Base-by-base conservation (phyloP, 352 stramenopile genomes). In the Globisporangium cederbergense region DNA sequence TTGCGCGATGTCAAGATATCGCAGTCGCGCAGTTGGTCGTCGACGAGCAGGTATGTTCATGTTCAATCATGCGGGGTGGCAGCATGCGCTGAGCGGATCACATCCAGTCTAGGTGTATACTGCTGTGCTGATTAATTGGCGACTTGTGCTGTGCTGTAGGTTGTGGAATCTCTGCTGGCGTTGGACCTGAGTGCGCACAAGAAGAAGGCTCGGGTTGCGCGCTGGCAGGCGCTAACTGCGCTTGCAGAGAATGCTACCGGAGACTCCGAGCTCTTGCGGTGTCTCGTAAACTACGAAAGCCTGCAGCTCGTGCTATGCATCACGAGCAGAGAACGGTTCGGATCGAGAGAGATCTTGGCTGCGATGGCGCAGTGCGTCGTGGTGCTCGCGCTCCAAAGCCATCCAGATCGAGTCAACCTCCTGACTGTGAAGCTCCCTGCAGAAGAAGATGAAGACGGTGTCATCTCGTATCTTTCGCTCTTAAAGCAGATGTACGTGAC, bases 401-500 rank as follows among this genome's bases (percentile, higher is more conserved):
- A 14, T 9, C 46, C 10, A 7, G 6, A 40, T 10, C 25, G 34
- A 43, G 10, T 50, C 32, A 6, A 30, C 22, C 9, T 25, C 25
- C 25, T 63, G 16, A 22, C 52, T 16, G 49, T 69, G 7, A 60
- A 58, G 22, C 57, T 65, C 9, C 20, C 47, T 43, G 64, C 57
- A 8, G 40, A 59, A 6, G 54, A 32, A 11, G 18, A 22, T 32
- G 60, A 62, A 0, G 63, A 16, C 16, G 28, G 20, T 18, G 30
- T 18, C 6, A 58, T 59, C 28, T 66, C 67, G 16, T 80, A 67
- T 18, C 34, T 89, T 25, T 68, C 82, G n/a, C 58, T 91, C 16
- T 46, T 88, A 46, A 90, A 91, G 71, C 84, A 93, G 52, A 78
- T 90, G 56, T 93, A 91, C 60, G 81, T 90, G 67, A 90, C 79